Base-by-base conservation (phyloP, 257 asterid species). In the Cinchona pubescens region DNA sequence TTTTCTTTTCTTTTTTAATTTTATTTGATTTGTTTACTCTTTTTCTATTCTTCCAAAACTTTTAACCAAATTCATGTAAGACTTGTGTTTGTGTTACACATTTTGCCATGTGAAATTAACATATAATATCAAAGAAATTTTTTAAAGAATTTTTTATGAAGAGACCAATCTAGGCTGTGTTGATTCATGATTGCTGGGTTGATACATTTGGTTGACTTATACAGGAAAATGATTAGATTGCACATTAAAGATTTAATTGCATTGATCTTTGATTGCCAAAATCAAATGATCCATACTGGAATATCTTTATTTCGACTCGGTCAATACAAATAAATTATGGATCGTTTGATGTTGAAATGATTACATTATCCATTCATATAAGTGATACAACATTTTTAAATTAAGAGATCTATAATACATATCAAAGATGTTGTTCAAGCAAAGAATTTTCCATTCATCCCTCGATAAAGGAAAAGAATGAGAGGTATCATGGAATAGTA, bases 191-290 rank as follows among this genome's bases (percentile, higher is more conserved):
- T 51, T 51, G 58, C 2, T 71, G 81, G 49, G 18, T 56, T 63
- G 66, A 11, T 35, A 59, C 21, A 38, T 68, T 58, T 45, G 78
- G 45, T 71, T 75, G 73, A 71, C 64, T 40, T 30, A 14, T 69
- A 35, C 55, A 70, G 63, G 27, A 18, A 77, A 71, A 62, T 29
- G 80, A 64, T 37, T 60, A 29, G 62, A 15, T 46, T 62, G 23
- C 62, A 21, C 27, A 18, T 23, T 45, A 27, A 73, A 55, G 37
- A 71, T 73, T 27, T 30, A 13, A 30, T 21, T 56, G 79, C 75
- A 75, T 69, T 34, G 9, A 48, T 19, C 58, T 51, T 42, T 58
- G 23, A n/a, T 25, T 42, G 65, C 75, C 61, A 58, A 51, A 51
- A 53, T 14, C 18, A 29, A 13, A 27, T 27, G 4, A 27, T 30